Base-by-base conservation (phyloP, 495 filamentous ascomycete genomes). In the Aspergillus ostianus region DNA sequence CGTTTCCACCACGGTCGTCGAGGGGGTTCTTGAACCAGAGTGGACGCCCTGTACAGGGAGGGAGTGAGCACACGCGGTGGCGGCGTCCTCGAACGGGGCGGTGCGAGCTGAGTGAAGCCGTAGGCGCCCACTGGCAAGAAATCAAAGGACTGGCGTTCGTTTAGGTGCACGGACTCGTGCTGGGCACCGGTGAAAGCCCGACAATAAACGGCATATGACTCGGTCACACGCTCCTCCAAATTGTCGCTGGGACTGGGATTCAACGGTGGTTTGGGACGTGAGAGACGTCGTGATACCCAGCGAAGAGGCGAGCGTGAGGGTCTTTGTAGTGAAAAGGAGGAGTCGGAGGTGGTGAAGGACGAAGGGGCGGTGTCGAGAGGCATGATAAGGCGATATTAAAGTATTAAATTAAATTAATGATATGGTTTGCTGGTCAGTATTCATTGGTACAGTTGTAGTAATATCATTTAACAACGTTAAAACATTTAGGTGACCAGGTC, bases 221-320 rank as follows among this genome's bases (percentile, higher is more conserved):
- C 57, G 6, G 23, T 6, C 6, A 27, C n/a, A 36, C 45, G 45
- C 19, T 49, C 48, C 8, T 26, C 23, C 18, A 27, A 8, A 18
- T 4, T 12, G 30, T 13, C 30, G 6, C 52, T 45, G 17, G 53
- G 18, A n/a, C n/a, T 17, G 4, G 8, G 44, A 10, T 15, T 13
- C 2, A 29, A 30, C 15, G 59, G 53, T 2, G 62, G 57, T 59
- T 19, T 32, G 15, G 61, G 32, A 6, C 62, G 57, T 1, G 63
- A 66, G n/a, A 71, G 59, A n/a, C 55, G 58, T 29, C 66, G 60
- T 4, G 68, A 69, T 0, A 67, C 66, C 51, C 54, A 64, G 59
- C 62, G 53, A 2, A 41, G 36, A 41, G 36, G 36, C 36, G 36
- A 41, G 36, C 36, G 64, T 64, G 4, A 71, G 54, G 50, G 47